Evolutionary conservation across 257 asterid genomes (phyloP), one percentile per base, ranked within the genome.

Genomic region (Eucommia ulmoides): DNA sequence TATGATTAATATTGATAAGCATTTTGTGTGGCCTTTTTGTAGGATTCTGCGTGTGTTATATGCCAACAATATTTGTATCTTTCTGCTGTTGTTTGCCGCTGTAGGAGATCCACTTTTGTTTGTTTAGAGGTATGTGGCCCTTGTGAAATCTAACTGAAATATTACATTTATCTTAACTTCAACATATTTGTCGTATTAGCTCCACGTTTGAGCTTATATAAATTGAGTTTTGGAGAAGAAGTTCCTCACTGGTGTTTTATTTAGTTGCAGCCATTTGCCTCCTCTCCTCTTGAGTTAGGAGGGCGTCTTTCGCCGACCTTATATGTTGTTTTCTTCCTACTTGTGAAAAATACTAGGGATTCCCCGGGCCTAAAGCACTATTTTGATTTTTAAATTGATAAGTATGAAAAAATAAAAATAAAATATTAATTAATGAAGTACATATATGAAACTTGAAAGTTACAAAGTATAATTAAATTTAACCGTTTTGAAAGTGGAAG

Each of bases 21-120:
- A 41, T 54, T 46, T 41, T 7, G 56, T 53, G 29, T 23, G 65
- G 26, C 61, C 61, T 23, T 26, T 41, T 74, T 75, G 80, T 65
- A 88, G 95, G 97, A 88, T 63, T 80, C 92, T 11, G 71, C 73
- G 47, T 88, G 97, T 65, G 67, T 88, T 72, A 88, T 88, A 56
- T 88, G 97, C 75, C 94, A 78, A 57, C 97, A 88, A 44, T 65
- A 73, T 24, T 75, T 88, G 59, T 88, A 79, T 64, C 89, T 88
- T 49, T 84, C 95, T 55, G 95, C 97, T 65, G 80, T 88, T 55
- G 78, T 64, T 53, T 88, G 97, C 83, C 53, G 60, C 67, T 88
- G 97, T 72, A 75, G 95, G 59, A 89, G 94, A 54, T 72, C 89
- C 19, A 67, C 80, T 58, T 74, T 68, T 66, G 95, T 84, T 65